Evolutionary conservation across 768 basidiomycete species (phyloP).

Genomic region (Kwoniella pini): DNA sequence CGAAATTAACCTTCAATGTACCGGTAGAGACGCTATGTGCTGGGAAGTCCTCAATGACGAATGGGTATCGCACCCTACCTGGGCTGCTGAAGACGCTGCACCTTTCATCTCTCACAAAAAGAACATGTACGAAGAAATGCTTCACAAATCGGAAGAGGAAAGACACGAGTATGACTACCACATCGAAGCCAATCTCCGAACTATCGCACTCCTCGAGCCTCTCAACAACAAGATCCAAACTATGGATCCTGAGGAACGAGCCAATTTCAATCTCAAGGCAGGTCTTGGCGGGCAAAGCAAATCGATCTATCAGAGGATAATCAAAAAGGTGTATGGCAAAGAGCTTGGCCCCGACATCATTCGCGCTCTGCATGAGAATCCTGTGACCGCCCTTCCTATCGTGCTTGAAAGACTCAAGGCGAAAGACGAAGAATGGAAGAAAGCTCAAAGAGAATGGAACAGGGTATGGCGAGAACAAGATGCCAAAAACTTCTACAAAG

Average conservation of each 20-base stretch:
- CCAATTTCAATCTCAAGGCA: slow-evolving; percentile 74
- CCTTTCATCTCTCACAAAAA: slow-evolving; percentile 89
- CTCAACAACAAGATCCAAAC: slow-evolving; percentile 77
- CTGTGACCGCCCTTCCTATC: slow-evolving; percentile 85
- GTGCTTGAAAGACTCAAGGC: slow-evolving; percentile 83
- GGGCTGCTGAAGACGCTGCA: slow-evolving; percentile 94
- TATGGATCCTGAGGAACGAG: slow-evolving; percentile 84
- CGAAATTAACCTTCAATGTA: slow-evolving; percentile 85
- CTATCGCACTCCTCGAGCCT: slow-evolving; percentile 88
- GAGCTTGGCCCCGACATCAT: slow-evolving; percentile 55
- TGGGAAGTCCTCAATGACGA: slow-evolving; percentile 94
- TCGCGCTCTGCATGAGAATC: slow-evolving; percentile 81
- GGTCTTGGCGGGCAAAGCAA: slow-evolving; percentile 87
- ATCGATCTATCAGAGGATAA: slow-evolving; percentile 82
- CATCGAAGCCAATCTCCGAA: slow-evolving; percentile 83
- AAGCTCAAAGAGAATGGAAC: slow-evolving; percentile 91
- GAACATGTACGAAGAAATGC: slow-evolving; percentile 90
- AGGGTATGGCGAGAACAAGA: slow-evolving; percentile 94
- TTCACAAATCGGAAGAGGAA: slow-evolving; percentile 97
- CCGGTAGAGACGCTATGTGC: slow-evolving; percentile 89
- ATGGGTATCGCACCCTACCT: slow-evolving; percentile 98
- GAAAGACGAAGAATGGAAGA: slow-evolving; percentile 97
- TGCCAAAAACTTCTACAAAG: slow-evolving; percentile 96
- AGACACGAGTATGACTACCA: slow-evolving; percentile 97
- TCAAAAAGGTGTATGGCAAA: slow-evolving; percentile 88